A percentile compares a stretch with the other conserved stretches of the same genome.
Conservation (phyloP, 495 filamentous ascomycete genomes). For the Alectoria sarmentosa region DNA sequence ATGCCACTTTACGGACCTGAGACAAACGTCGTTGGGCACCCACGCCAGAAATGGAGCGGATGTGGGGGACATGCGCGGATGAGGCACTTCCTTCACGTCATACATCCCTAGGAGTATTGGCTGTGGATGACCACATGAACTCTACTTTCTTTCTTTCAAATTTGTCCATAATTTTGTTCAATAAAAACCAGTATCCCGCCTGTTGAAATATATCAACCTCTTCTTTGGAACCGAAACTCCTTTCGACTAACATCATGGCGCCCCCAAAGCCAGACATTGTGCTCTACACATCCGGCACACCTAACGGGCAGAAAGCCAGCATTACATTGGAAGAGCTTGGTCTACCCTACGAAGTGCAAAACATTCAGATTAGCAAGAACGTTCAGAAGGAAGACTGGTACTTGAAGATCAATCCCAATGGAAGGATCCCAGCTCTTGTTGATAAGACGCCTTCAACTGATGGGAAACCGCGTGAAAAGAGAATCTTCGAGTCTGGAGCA, state of each 20-base stretch:
- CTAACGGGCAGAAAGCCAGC: conserved; percentile 55
- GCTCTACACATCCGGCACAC: conserved; percentile 35
- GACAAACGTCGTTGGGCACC: not conserved
- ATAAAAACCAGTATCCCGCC: not conserved
- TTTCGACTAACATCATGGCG: not conserved
- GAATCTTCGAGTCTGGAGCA: conserved; percentile 43
- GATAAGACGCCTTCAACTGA: conserved; percentile 43
- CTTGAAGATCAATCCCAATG: conserved; percentile 82
- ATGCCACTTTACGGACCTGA: not conserved
- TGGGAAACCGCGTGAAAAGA: conserved; percentile 31
- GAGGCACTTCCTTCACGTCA: not conserved
- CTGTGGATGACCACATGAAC: not conserved
- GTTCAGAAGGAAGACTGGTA: conserved; percentile 76
- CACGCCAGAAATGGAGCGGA: not conserved
- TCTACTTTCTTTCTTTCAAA: not conserved
- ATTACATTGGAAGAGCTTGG: conserved; percentile 79
- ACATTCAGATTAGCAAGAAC: conserved; percentile 57
- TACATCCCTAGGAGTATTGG: not conserved
- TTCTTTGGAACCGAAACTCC: not conserved
- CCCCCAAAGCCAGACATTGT: conserved; percentile 29
- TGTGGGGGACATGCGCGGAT: not conserved
- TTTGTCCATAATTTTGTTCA: not conserved
- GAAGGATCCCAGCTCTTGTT: conserved; percentile 76
- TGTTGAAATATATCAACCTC: not conserved
- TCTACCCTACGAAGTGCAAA: conserved; percentile 54